These are phyloP conservation scores for Mucor velutinosus DNA, from an alignment of 371 early-diverging fungal genomes.

Conservation along the genomic window DNA sequence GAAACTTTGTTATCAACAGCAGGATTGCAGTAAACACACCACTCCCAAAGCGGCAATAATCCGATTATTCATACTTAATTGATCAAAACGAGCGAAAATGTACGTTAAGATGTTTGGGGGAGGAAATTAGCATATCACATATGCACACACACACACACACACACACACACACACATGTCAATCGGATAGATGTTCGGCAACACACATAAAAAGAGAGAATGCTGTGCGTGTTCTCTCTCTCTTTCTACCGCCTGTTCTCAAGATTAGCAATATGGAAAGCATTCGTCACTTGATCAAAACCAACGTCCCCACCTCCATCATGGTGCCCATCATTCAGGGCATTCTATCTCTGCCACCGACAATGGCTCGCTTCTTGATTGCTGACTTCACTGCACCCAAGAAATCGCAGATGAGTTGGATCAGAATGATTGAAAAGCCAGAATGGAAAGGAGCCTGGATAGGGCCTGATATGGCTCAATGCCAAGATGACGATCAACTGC, in stretches of 20 bases:
- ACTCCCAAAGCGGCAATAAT: no score
- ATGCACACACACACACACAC: background rate
- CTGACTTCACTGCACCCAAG: conserved; percentile 20
- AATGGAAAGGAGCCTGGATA: conserved; percentile 35
- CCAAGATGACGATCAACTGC: conserved; percentile 16
- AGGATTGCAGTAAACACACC: background rate
- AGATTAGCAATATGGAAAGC: background rate
- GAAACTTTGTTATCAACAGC: background rate
- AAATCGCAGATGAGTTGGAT: conserved; percentile 23
- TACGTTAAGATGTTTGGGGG: background rate
- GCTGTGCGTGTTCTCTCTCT: no score
- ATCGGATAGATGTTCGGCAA: background rate
- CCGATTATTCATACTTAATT: no score
- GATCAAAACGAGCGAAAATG: no score
- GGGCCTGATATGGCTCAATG: conserved; percentile 16
- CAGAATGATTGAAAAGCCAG: conserved; percentile 4
- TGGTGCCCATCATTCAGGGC: conserved; percentile 2
- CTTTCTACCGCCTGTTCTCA: background rate
- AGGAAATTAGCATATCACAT: background rate
- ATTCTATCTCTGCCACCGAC: conserved; percentile 14
- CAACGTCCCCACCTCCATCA: conserved; percentile 8
- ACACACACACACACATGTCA: background rate
- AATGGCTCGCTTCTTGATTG: conserved; percentile 12
- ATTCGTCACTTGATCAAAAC: conserved; percentile 1
- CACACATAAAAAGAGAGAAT: background rate